Conservation (phyloP, 345 rosid genomes). For the Brassica incana region DNA sequence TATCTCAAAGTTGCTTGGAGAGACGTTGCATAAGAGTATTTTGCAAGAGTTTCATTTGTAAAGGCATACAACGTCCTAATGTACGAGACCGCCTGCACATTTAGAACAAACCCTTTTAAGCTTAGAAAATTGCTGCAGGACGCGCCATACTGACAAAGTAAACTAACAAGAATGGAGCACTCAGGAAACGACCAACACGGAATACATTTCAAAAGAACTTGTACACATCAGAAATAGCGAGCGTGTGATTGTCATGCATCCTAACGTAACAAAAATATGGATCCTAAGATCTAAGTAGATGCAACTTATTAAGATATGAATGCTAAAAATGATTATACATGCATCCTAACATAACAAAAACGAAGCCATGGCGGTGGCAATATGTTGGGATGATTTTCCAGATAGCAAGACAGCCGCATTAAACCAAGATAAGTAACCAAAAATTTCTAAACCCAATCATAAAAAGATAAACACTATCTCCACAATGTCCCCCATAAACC, state of each 20-base stretch:
- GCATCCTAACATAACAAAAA: constrained; percentile 8
- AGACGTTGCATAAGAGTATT: constrained; percentile 97
- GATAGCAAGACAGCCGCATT: neutral
- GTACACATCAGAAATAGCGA: constrained; percentile 9
- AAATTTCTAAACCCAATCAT: neutral
- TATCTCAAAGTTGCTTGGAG: constrained; percentile 96
- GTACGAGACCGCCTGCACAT: constrained; percentile 88
- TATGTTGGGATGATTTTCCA: constrained; percentile 16
- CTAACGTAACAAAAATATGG: neutral
- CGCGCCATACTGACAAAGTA: neutral
- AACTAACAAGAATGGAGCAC: constrained; percentile 17
- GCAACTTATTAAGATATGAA: constrained; percentile 1
- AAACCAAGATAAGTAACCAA: constrained; percentile 19
- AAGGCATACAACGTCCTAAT: constrained; percentile 91
- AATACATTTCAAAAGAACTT: constrained; percentile 13
- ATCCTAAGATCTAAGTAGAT: neutral
- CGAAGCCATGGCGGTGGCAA: constrained; percentile 1
- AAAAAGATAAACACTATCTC: neutral
- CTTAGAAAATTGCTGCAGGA: constrained; percentile 1
- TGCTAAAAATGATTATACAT: constrained; percentile 4
- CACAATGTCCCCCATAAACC: neutral
- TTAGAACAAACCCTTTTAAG: constrained; percentile 18
- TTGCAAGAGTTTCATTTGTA: constrained; percentile 97
- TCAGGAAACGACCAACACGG: neutral
- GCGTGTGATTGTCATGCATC: neutral